These are phyloP conservation scores for Cercospora sp. DNA, from an alignment of 2,329 filamentous ascomycete genomes.

Conservation along the genomic window DNA sequence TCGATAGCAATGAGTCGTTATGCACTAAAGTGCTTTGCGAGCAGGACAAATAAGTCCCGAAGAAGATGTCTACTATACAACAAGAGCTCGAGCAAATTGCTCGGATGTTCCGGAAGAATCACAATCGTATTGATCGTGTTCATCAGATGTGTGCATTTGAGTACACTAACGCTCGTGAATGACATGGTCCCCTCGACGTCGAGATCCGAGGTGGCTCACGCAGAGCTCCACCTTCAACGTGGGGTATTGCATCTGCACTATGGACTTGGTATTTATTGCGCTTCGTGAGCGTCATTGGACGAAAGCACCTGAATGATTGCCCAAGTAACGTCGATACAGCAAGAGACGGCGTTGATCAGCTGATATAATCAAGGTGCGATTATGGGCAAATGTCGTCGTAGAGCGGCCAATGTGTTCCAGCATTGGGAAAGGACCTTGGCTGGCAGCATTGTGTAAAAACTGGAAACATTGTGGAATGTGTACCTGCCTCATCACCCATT, in stretches of 20 bases:
- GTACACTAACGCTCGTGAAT: background rate
- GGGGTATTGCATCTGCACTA: background rate
- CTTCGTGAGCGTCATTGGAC: background rate
- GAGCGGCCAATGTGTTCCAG: background rate
- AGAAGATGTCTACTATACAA: background rate
- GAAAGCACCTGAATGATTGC: background rate
- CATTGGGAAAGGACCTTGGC: background rate
- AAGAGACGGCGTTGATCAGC: background rate
- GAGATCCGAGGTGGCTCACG: slow-evolving; percentile 4
- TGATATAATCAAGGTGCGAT: background rate
- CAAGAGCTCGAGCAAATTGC: background rate
- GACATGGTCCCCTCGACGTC: slow-evolving; percentile 3
- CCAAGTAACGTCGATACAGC: background rate
- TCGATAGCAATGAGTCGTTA: background rate
- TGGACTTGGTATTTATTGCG: background rate
- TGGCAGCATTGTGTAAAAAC: background rate
- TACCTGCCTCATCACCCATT: background rate
- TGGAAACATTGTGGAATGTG: background rate
- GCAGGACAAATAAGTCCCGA: background rate
- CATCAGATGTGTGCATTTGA: background rate
- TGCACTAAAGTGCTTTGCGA: background rate
- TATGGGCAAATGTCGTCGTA: background rate
- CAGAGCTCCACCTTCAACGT: background rate
- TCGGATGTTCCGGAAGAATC: background rate
- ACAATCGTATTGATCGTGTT: background rate